phyloP scores from a whole-genome alignment of 257 asterid species.

The Marsdenia floribunda region DNA sequence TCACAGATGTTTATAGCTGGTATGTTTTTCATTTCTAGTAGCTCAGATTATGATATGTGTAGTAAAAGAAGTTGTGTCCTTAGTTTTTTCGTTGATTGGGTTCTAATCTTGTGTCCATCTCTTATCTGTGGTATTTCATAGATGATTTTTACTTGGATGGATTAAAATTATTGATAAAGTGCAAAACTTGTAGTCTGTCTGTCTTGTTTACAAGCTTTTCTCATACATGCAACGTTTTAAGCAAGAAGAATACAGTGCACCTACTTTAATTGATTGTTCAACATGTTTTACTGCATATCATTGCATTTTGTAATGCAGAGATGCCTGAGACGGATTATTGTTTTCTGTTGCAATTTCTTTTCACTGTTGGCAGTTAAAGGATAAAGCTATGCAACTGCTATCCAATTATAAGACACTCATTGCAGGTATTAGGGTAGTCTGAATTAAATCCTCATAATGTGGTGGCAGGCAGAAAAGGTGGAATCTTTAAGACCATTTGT shows the following conservation, averaged over 20 bases:
- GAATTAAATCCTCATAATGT: neutral
- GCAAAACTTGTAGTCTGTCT: neutral
- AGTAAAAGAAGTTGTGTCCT: neutral
- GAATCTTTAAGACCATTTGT: neutral
- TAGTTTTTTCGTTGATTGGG: neutral
- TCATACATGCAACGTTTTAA: neutral
- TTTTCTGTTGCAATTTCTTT: neutral
- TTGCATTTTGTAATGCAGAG: neutral
- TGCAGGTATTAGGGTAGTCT: neutral
- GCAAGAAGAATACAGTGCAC: neutral
- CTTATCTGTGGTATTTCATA: neutral
- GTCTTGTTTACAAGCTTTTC: neutral
- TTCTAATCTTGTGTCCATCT: neutral
- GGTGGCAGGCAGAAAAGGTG: neutral
- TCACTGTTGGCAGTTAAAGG: neutral
- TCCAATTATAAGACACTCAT: neutral
- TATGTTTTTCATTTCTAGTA: conserved; percentile 20
- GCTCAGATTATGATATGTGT: neutral
- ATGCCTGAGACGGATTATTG: neutral
- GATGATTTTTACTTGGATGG: neutral
- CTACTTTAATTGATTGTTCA: neutral
- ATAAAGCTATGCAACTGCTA: neutral
- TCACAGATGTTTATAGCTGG: conserved; percentile 94
- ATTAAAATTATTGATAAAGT: neutral
- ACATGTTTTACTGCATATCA: conserved; percentile 1